Evolutionary conservation across 495 filamentous ascomycete species (phyloP).

Genomic region (Aspergillus asperescens): DNA sequence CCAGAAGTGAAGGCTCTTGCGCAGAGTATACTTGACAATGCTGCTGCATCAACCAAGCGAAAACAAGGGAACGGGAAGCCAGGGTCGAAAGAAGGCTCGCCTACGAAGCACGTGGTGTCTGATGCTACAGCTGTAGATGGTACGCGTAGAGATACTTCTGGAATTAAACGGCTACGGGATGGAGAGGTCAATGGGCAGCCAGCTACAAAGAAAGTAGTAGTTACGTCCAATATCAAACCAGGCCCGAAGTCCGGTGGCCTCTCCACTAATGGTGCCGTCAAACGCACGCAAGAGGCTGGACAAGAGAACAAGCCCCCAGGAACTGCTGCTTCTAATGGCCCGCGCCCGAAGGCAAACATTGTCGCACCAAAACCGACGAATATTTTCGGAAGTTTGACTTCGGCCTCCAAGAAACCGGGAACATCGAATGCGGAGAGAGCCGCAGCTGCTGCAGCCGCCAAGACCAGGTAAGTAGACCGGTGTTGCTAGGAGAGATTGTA

Average conservation of each 20-base stretch:
- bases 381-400: slow-evolving; percentile 54
- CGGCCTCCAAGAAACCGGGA: slow-evolving; percentile 57
- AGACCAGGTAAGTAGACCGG: slow-evolving; percentile 32
- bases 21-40: slow-evolving; percentile 54
- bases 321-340: slow-evolving; percentile 23
- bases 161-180: slow-evolving; percentile 44
- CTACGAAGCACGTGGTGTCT: slow-evolving; percentile 21
- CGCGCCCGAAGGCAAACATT: slow-evolving; percentile 46
- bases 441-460: slow-evolving; percentile 43
- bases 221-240: slow-evolving; percentile 27
- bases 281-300: slow-evolving; percentile 18
- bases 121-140: slow-evolving; percentile 24
- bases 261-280: slow-evolving; percentile 23
- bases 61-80: slow-evolving; percentile 38
- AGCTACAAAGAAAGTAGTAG: slow-evolving; percentile 37
- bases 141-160: slow-evolving; percentile 28
- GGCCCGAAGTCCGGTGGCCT: slow-evolving; percentile 18
- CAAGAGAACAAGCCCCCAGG: slow-evolving; percentile 31
- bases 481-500: not conserved
- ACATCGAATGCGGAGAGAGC: slow-evolving; percentile 50
- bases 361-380: slow-evolving; percentile 52
- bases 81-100: slow-evolving; percentile 30
- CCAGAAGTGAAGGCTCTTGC: slow-evolving; percentile 53
- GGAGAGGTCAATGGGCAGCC: slow-evolving; percentile 36
- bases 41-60: slow-evolving; percentile 48